Evolutionary conservation across 2,329 filamentous ascomycete species (phyloP).

Genomic region (Orbilia javanica): DNA sequence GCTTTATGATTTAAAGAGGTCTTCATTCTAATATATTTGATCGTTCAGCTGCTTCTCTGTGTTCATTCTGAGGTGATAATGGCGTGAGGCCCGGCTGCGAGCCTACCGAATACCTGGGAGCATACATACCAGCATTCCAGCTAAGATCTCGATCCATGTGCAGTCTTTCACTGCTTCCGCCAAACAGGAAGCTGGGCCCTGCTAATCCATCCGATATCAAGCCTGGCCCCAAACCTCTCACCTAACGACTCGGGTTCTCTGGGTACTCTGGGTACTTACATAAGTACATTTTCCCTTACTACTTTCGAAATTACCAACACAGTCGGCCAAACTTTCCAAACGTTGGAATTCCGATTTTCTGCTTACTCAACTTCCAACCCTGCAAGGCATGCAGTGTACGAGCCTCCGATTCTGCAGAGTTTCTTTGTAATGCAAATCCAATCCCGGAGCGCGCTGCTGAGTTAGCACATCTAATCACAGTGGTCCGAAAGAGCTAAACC

Average conservation of each 20-base stretch:
- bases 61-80: constrained; percentile 8
- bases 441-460: constrained; percentile 25
- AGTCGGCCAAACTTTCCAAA: constrained; percentile 35
- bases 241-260: no score
- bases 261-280: no score
- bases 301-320: neutral
- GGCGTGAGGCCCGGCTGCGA: neutral
- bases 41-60: neutral
- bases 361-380: constrained; percentile 43
- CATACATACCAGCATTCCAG: neutral
- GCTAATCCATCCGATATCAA: neutral
- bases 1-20: neutral
- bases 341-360: constrained; percentile 39
- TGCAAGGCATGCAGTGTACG: neutral
- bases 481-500: constrained; percentile 10
- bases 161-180: neutral
- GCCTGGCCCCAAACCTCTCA: neutral
- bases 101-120: constrained; percentile 7
- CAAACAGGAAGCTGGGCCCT: constrained; percentile 11
- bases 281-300: neutral
- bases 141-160: neutral
- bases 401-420: neutral
- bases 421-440: constrained; percentile 47
- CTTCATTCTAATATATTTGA: neutral
- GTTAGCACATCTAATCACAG: constrained; percentile 36